Conservation (phyloP, 2,329 filamentous ascomycete genomes). For the Sporothrix mexicana region DNA sequence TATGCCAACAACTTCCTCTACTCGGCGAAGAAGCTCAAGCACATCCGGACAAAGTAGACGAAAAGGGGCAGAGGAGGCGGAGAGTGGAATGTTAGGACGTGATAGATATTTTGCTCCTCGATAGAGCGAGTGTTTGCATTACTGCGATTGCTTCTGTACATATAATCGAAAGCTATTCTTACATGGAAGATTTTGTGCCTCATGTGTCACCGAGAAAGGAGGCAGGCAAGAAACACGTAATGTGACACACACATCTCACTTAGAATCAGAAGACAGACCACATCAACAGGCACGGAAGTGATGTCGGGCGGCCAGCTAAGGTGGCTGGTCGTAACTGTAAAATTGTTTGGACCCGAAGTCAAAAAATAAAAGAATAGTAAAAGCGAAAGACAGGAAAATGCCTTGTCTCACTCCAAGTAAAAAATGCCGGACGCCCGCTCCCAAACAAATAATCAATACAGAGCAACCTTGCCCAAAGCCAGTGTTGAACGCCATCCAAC, state of each 20-base stretch:
- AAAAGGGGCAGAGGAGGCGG: constrained; percentile 27
- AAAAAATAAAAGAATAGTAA: constrained; percentile 4
- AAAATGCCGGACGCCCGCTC: background rate
- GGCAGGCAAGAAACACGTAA: no score
- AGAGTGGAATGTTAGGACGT: background rate
- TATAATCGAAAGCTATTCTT: constrained; percentile 21
- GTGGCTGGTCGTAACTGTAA: background rate
- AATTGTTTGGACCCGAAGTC: constrained; percentile 1
- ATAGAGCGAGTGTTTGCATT: background rate
- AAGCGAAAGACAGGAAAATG: background rate
- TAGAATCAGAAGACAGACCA: background rate
- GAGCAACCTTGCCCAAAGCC: background rate
- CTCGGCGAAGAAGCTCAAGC: constrained; percentile 84
- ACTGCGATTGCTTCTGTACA: constrained; percentile 23
- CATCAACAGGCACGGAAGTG: background rate
- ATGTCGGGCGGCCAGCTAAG: constrained; percentile 7
- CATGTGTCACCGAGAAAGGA: no score
- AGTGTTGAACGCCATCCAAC: background rate
- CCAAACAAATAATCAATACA: background rate
- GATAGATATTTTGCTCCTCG: constrained; percentile 16
- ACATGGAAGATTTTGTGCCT: background rate
- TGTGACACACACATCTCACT: no score
- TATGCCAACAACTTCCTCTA: constrained; percentile 98
- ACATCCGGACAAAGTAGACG: constrained; percentile 77
- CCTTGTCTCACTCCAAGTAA: background rate